Evolutionary conservation across 768 basidiomycete genomes (phyloP), one percentile per base, ranked within the genome.

Genomic region (Leccinum broughii): DNA sequence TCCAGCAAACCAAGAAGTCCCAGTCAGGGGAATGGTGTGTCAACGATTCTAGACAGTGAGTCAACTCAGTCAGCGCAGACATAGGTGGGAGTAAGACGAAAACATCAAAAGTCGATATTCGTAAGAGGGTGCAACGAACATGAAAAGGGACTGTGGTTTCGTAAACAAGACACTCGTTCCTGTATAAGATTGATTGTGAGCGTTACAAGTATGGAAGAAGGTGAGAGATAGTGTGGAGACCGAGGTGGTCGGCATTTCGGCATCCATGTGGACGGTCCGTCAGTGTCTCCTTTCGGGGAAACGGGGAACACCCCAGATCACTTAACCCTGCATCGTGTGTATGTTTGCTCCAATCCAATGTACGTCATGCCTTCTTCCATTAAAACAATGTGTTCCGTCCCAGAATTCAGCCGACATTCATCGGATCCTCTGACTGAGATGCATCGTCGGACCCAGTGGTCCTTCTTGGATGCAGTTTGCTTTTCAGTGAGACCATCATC

Each of bases 151-250:
- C 55, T 54, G 62, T 11, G 51, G 62, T 75, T 73, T 65, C 72
- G 70, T 73, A 73, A 73, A 62, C 64, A 63, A 61, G 48, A 65
- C 59, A 63, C 69, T 61, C 67, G 66, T 72, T 70, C 70, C 68
- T 65, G 70, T 73, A 64, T 64, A 66, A 70, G 65, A 75, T 64
- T 69, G 65, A 72, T 73, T 52, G 64, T 62, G 64, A 67, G 69
- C 50, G 26, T 58, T 58, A 72, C 62, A 66, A 64, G 59, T 72
- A 66, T 65, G 54, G 66, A 59, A 62, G 57, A 61, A 28, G 62
- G 72, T 73, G 73, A 65, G 73, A 75, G 70, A 13, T 54, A 75
- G 17, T 75, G 72, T 74, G 72, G 72, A 73, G 68, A 73, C 58
- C 50, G 59, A 62, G 64, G 64, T 44, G 55, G 46, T 74, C 72